Base-by-base conservation (phyloP, 2,329 filamentous ascomycete species). In the Metarhizium humberi region DNA sequence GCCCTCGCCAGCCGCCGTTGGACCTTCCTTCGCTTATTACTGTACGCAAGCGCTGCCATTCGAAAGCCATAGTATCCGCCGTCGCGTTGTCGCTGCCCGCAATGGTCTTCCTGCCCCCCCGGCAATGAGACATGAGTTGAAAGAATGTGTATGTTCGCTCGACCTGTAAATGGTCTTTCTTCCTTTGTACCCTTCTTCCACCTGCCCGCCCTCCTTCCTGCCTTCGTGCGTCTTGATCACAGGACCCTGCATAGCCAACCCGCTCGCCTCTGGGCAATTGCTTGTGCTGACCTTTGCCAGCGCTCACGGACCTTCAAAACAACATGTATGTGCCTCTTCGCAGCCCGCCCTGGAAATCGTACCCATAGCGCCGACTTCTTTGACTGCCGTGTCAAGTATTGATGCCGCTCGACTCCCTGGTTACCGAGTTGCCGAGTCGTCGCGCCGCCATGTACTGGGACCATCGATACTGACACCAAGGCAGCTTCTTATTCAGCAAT, bases 401-500 rank as follows among this genome's bases (percentile, higher is more conserved):
- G 3, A 45, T 45, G 10, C n/a, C n/a, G 18, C 42, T 7, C 42
- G 18, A 45, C n/a, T 48, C 20, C 25, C 45, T 45, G 10, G 16
- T 45, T 45, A 3, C 32, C 3, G 10, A 0, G 7, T 20, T 10
- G 6, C 42, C 42, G 18, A 16, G 14, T 18, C 40, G 11, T 10
- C n/a, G 42, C 42, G n/a, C 18, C 42, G 42, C n/a, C 42, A 10
- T 45, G 14, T 13, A 14, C 4, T 6, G n/a, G 42, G n/a, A 47
- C 6, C 8, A 30, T 25, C 56, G 53, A 56, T 29, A 48, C 54
- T 55, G 51, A 61, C 56, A 49, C 34, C 13, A 11, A 14, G 14
- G 34, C 60, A 82, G 80, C 69, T 75, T 82, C 66, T 73, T 84
- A 58, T 81, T 84, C 67, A 83, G 77, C 69, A 82, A 82, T 67